phyloP scores from a whole-genome alignment of 768 basidiomycete genomes.

The Amanita pallidorosea region DNA sequence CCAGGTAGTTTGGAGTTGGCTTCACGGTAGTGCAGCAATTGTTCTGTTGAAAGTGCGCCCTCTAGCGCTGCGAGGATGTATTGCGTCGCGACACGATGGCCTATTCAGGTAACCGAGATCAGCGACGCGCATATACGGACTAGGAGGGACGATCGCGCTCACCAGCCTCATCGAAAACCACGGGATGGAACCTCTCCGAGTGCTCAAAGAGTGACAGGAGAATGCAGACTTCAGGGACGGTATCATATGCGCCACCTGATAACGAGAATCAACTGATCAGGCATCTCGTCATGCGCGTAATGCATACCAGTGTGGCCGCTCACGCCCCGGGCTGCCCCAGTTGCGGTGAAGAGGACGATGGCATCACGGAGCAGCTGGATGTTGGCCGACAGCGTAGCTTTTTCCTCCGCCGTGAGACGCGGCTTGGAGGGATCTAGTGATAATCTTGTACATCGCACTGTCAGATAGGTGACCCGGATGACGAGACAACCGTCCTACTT shows the following conservation, averaged over 20 bases:
- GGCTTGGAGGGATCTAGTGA: slow-evolving; percentile 62
- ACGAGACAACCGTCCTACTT: slow-evolving; percentile 32
- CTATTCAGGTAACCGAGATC: slow-evolving; percentile 21
- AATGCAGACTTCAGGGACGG: slow-evolving; percentile 79
- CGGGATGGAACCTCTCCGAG: slow-evolving; percentile 51
- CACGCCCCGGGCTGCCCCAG: slow-evolving; percentile 77
- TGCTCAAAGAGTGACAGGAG: slow-evolving; percentile 63
- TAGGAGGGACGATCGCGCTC: slow-evolving; percentile 10
- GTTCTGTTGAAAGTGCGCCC: slow-evolving; percentile 59
- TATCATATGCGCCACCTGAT: slow-evolving; percentile 57
- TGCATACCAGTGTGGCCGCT: slow-evolving; percentile 71
- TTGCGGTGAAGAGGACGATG: slow-evolving; percentile 79
- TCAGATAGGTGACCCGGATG: background rate
- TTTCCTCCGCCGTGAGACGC: slow-evolving; percentile 54
- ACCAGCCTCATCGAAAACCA: slow-evolving; percentile 81
- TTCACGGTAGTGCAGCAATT: slow-evolving; percentile 77
- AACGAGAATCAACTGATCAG: slow-evolving; percentile 3
- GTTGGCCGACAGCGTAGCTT: slow-evolving; percentile 46
- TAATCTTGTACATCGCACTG: slow-evolving; percentile 32
- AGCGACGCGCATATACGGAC: background rate
- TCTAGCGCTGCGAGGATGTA: slow-evolving; percentile 76
- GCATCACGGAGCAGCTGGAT: slow-evolving; percentile 78
- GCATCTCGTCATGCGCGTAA: background rate
- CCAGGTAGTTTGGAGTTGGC: slow-evolving; percentile 83
- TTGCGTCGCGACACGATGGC: slow-evolving; percentile 86